These are phyloP conservation scores for Microbotryum lychnidis-dioicae DNA, from an alignment of 1,284 basidiomycete species.

Conservation along the genomic window DNA sequence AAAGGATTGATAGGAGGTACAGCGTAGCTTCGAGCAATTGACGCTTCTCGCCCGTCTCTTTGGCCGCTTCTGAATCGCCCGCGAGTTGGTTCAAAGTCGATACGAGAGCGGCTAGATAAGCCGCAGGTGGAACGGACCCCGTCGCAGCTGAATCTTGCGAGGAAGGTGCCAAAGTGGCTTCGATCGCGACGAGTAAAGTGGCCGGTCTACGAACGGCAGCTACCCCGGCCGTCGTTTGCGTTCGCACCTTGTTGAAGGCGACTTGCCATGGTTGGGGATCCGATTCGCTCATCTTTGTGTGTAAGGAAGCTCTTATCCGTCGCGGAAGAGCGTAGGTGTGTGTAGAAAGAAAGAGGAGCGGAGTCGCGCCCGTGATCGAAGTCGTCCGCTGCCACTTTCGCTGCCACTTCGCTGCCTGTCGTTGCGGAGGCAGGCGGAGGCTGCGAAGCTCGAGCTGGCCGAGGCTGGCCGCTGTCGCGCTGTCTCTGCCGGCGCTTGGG, in stretches of 20 bases:
- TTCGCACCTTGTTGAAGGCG: slow-evolving; percentile 75
- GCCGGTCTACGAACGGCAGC: slow-evolving; percentile 86
- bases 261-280: not conserved
- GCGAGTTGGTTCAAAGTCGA: slow-evolving; percentile 57
- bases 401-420: too few species aligned
- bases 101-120: slow-evolving; percentile 79
- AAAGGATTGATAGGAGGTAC: slow-evolving; percentile 71
- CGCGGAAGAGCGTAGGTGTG: not conserved
- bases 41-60: slow-evolving; percentile 59
- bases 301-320: not conserved
- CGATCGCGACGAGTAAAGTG: slow-evolving; percentile 76
- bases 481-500: too few species aligned
- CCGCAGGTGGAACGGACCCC: slow-evolving; percentile 35
- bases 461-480: too few species aligned
- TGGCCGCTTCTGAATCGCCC: slow-evolving; percentile 43
- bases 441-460: not conserved
- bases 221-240: slow-evolving; percentile 71
- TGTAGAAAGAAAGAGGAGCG: not conserved
- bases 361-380: not conserved
- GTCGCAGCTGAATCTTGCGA: slow-evolving; percentile 58
- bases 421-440: too few species aligned
- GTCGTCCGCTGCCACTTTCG: too few species aligned
- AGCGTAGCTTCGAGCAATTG: slow-evolving; percentile 69
- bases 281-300: not conserved
- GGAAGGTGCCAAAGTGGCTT: slow-evolving; percentile 60